A percentile compares a stretch with the other conserved stretches of the same genome.
phyloP scores from a whole-genome alignment of 1,284 basidiomycete genomes.

The Rhodotorula glutinis region DNA sequence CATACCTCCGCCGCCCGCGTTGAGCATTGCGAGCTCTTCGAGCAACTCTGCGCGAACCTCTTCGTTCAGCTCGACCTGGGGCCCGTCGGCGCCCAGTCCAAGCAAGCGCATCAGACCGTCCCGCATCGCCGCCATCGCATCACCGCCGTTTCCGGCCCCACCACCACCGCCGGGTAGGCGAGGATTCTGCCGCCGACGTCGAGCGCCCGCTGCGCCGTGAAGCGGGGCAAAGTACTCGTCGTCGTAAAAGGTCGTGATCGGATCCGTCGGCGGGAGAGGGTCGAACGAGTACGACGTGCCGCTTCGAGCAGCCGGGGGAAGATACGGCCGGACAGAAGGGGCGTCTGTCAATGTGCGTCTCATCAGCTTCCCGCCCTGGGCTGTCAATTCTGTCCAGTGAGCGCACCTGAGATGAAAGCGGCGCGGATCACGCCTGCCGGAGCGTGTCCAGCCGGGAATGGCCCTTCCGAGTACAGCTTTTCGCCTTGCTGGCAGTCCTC shows the following conservation, averaged over 20 bases:
- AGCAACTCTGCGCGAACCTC: slow-evolving; percentile 36
- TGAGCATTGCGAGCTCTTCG: slow-evolving; percentile 32
- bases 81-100: slow-evolving; percentile 29
- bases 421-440: slow-evolving; percentile 38
- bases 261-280: slow-evolving; percentile 35
- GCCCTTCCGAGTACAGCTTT: slow-evolving; percentile 23
- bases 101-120: slow-evolving; percentile 32
- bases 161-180: not conserved
- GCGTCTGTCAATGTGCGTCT: slow-evolving; percentile 34
- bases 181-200: slow-evolving; percentile 3
- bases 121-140: slow-evolving; percentile 18
- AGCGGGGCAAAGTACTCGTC: slow-evolving; percentile 38
- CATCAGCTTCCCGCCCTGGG: too few species aligned
- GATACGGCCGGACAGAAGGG: slow-evolving; percentile 37
- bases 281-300: slow-evolving; percentile 41
- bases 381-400: not conserved
- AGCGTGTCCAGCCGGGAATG: slow-evolving; percentile 36
- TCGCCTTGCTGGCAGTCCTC: slow-evolving; percentile 37
- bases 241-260: slow-evolving; percentile 38
- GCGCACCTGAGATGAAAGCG: slow-evolving; percentile 36
- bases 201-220: slow-evolving; percentile 11
- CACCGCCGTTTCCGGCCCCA: not conserved
- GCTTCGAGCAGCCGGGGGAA: slow-evolving; percentile 32
- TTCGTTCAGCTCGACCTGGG: slow-evolving; percentile 26
- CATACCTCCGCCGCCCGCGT: slow-evolving; percentile 23